Evolutionary conservation across 83 land plant species (phyloP), one percentile per base, ranked within the genome.

Genomic region (Picea engelmannii): DNA sequence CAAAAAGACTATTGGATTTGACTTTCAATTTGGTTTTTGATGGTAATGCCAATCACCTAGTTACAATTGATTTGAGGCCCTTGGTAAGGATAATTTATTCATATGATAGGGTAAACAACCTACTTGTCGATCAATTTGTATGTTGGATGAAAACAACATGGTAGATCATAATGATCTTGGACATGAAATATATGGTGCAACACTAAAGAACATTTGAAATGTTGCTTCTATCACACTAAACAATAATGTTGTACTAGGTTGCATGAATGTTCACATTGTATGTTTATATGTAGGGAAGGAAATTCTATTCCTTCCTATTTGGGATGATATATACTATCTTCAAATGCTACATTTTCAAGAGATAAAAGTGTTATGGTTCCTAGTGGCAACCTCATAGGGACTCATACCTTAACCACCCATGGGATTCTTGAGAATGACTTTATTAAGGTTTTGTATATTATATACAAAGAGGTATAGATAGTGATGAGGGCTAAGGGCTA

Each of bases 171-270:
- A 73, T 47, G 47, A 6, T 11, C 49, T 78, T 78, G 18, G 11
- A 63, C 75, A 96, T 96, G 99, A 92, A 47, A 83, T 93, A 31
- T 96, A 96, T 88, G 99, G 99, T 67, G 99, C 99, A 66, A 88
- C 96, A 13, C 93, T 86, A 71, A 96, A 96, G 85, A 96, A 92
- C 76, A 88, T 96, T 76, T 86, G 94, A 83, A 96, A 96, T 81
- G 75, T 85, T 87, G 88, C 93, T 61, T 94, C 96, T 9, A 94
- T 96, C 74, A 96, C 99, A 7, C 88, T 96, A 42, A 96, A 96
- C 85, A 96, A 96, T 80, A 96, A 94, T 79, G 92, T 96, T 55
- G 96, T 96, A 40, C 99, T 96, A 79, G 96, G 99, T 94, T 66
- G 6, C 44, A 42, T 3, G 4, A 23, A 20, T 65, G 21, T 60